Percentiles rank a stretch among this genome's conserved stretches.
These are phyloP conservation scores for Lunularia cruciata DNA, from an alignment of 225 moss, liverwort and hornwort species.

Conservation along the genomic window DNA sequence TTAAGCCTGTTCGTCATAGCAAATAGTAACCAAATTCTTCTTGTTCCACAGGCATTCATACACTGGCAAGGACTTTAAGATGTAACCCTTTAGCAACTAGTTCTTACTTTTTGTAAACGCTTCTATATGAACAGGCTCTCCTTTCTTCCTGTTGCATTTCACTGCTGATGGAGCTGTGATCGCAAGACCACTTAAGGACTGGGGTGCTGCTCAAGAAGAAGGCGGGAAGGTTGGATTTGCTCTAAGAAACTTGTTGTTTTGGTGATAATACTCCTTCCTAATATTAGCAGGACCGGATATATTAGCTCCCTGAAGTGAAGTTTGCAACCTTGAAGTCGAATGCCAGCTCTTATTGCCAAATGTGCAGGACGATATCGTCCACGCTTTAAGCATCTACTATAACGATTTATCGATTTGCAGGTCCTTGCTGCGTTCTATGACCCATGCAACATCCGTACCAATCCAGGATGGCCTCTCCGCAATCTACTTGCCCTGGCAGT, in stretches of 20 bases:
- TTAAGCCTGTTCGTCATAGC: too few relatives aligned
- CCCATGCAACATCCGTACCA: slow-evolving; percentile 77
- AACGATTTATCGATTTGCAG: slow-evolving; percentile 34
- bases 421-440: slow-evolving; percentile 83
- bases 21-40: too few relatives aligned
- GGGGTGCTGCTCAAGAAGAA: slow-evolving; percentile 61
- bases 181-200: slow-evolving; percentile 67
- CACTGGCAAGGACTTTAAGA: too few relatives aligned
- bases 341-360: too few relatives aligned
- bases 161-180: slow-evolving; percentile 53
- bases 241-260: too few relatives aligned
- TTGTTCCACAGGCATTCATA: too few relatives aligned
- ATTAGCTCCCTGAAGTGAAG: too few relatives aligned
- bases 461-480: slow-evolving; percentile 97
- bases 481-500: slow-evolving; percentile 89
- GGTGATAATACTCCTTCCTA: too few relatives aligned
- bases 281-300: too few relatives aligned
- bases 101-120: slow-evolving; percentile 13
- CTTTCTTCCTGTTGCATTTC: slow-evolving; percentile 73
- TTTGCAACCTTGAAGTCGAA: too few relatives aligned
- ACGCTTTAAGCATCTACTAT: neutral
- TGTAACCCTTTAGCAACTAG: neutral
- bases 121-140: slow-evolving; percentile 52
- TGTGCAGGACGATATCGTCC: neutral
- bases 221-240: slow-evolving; percentile 79